Evolutionary conservation across 2,329 filamentous ascomycete species (phyloP).

Genomic region (Geosmithia flava): DNA sequence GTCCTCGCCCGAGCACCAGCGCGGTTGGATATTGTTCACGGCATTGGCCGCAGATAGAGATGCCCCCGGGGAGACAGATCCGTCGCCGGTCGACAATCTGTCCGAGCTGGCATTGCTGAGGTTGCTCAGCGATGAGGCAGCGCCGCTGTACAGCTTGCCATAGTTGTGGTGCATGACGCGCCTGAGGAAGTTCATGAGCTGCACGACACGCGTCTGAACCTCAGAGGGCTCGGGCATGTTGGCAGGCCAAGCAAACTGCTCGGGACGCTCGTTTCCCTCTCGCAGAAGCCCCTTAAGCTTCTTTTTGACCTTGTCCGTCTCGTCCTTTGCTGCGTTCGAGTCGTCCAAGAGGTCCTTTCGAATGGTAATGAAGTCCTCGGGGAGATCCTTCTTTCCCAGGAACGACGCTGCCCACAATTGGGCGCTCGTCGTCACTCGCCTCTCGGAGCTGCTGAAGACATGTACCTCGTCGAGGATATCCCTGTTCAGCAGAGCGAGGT

Average conservation of each 20-base stretch:
- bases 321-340: conserved; percentile 95
- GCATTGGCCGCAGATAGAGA: conserved; percentile 48
- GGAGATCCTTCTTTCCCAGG: conserved; percentile 72
- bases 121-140: conserved; percentile 48
- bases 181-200: conserved; percentile 95
- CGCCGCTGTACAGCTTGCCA: conserved; percentile 58
- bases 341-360: conserved; percentile 93
- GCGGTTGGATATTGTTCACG: conserved; percentile 63
- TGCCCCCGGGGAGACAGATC: conserved; percentile 27
- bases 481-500: conserved; percentile 82
- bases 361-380: conserved; percentile 76
- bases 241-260: conserved; percentile 96
- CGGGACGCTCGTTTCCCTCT: conserved; percentile 83
- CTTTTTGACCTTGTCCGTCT: conserved; percentile 99
- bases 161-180: conserved; percentile 94
- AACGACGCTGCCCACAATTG: conserved; percentile 94
- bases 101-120: conserved; percentile 39
- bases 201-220: conserved; percentile 82
- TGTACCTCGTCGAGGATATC: conserved; percentile 86
- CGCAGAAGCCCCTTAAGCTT: conserved; percentile 88
- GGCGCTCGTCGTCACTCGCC: conserved; percentile 87
- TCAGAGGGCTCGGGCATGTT: conserved; percentile 91
- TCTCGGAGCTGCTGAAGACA: conserved; percentile 91
- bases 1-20: conserved; percentile 96
- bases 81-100: conserved; percentile 19